A percentile compares a stretch with the other conserved stretches of the same genome.
Evolutionary conservation across 2,329 filamentous ascomycete genomes (phyloP).

Genomic region (Nannizziopsis barbatae): DNA sequence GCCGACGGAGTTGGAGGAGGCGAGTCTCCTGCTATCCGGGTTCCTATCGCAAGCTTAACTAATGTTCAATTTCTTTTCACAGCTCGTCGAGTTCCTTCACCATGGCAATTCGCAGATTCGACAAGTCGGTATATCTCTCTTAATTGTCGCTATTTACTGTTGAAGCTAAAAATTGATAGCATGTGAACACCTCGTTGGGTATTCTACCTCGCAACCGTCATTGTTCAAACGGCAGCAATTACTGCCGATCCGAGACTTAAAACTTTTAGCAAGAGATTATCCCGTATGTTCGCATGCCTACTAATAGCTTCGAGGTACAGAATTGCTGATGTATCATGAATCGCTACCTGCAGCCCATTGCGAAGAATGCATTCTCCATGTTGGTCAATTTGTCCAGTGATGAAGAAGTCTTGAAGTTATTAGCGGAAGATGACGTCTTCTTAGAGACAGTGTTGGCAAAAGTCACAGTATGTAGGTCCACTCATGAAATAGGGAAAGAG

Average conservation of each 20-base stretch:
- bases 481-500: background rate
- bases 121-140: slow-evolving; percentile 50
- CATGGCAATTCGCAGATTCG: slow-evolving; percentile 86
- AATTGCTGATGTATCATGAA: slow-evolving; percentile 3
- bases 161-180: slow-evolving; percentile 38
- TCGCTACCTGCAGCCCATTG: slow-evolving; percentile 54
- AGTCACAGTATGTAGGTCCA: slow-evolving; percentile 58
- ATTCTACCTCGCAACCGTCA: slow-evolving; percentile 59
- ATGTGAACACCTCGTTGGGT: slow-evolving; percentile 76
- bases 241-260: slow-evolving; percentile 73
- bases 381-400: slow-evolving; percentile 80
- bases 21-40: slow-evolving; percentile 32
- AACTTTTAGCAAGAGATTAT: slow-evolving; percentile 75
- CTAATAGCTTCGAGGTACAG: background rate
- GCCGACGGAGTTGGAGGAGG: slow-evolving; percentile 68
- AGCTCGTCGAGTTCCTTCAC: slow-evolving; percentile 89
- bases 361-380: slow-evolving; percentile 75
- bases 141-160: background rate
- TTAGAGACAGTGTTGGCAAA: slow-evolving; percentile 60
- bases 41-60: background rate
- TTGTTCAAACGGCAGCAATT: slow-evolving; percentile 77
- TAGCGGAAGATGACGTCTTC: slow-evolving; percentile 72
- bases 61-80: slow-evolving; percentile 13
- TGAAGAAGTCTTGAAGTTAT: slow-evolving; percentile 56
- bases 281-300: slow-evolving; percentile 43